phyloP scores from a whole-genome alignment of 2,329 filamentous ascomycete genomes.

The Sporothrix phasma region DNA sequence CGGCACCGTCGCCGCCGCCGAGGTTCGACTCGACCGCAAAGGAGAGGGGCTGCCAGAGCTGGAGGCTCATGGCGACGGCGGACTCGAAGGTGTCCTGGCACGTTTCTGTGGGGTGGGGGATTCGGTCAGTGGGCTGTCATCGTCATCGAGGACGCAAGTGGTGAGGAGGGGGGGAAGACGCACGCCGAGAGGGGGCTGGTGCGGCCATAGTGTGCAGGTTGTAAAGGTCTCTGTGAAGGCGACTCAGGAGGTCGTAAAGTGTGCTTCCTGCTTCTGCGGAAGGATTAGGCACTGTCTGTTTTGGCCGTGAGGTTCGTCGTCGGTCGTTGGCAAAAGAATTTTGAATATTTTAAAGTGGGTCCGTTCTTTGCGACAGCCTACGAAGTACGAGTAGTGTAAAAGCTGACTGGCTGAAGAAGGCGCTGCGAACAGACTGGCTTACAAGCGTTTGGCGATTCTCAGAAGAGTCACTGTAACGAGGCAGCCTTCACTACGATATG shows the following conservation, averaged over 20 bases:
- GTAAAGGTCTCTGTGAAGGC: background rate
- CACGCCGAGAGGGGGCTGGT: conserved; percentile 9
- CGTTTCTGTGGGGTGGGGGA: conserved; percentile 32
- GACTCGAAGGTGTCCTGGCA: conserved; percentile 68
- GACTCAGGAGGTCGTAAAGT: background rate
- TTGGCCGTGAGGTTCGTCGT: background rate
- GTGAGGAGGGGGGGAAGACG: background rate
- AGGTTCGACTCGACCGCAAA: conserved; percentile 80
- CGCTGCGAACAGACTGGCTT: background rate
- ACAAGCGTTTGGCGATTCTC: background rate
- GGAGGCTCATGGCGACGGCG: conserved; percentile 71
- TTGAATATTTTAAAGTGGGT: conserved; percentile 13
- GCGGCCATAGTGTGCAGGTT: conserved; percentile 7
- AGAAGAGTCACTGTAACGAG: no score
- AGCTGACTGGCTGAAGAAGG: background rate
- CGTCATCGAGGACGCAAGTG: background rate
- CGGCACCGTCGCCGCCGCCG: conserved; percentile 71
- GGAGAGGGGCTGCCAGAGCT: conserved; percentile 80
- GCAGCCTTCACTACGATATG: no score
- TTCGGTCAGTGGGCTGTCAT: background rate
- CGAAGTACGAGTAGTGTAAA: background rate
- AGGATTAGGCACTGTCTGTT: background rate
- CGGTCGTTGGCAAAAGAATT: background rate
- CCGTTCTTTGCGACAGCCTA: background rate
- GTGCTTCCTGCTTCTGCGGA: background rate